Base-by-base conservation (phyloP, 2,329 filamentous ascomycete genomes). In the Aspergillus fumigatus region DNA sequence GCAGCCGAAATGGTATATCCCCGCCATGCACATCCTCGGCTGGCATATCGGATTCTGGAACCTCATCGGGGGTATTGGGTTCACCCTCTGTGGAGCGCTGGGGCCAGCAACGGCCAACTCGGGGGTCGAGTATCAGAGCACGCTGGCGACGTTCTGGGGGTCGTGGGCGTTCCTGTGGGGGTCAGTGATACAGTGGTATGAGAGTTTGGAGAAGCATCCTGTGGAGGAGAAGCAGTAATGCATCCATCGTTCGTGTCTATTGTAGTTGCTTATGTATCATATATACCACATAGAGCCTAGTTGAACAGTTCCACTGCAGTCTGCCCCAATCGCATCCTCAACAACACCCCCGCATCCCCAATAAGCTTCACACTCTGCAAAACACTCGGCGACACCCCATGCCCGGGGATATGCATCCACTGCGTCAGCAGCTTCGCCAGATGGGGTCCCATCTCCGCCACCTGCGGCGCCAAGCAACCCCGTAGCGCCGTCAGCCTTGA, bases 41-140 rank as follows among this genome's bases (percentile, higher is more conserved):
- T 88, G 86, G 86, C 84, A 88, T 68, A 82, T 89, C 61, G 86
- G 84, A 0, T 69, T 81, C 8, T 88, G 85, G 84, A 88, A 88
- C 62, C 68, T 87, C 2, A 73, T 88, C 21, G 86, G 86, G 1
- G 81, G 81, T 1, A 64, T 88, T 25, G 85, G 85, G 0, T 88
- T 88, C 65, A 87, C 83, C 48, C 73, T 85, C 0, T 84, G 82
- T 58, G 83, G 82, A n/a, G 82, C 79, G 2, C 65, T 85, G 29
- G 83, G 82, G 0, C 82, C 80, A 54, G 81, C 71, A 10, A 68
- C 66, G 7, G 71, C 66, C 25, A 69, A 75, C 53, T 72, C 70
- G 19, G 74, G 73, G 1, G 75, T 79, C 3, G 69, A 75, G 43
- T 82, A 82, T 60, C 76, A 82, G 47, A 73, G 77, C 11, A 74